phyloP scores from a whole-genome alignment of 176 grass and related monocot species.

The Typha latifolia region DNA sequence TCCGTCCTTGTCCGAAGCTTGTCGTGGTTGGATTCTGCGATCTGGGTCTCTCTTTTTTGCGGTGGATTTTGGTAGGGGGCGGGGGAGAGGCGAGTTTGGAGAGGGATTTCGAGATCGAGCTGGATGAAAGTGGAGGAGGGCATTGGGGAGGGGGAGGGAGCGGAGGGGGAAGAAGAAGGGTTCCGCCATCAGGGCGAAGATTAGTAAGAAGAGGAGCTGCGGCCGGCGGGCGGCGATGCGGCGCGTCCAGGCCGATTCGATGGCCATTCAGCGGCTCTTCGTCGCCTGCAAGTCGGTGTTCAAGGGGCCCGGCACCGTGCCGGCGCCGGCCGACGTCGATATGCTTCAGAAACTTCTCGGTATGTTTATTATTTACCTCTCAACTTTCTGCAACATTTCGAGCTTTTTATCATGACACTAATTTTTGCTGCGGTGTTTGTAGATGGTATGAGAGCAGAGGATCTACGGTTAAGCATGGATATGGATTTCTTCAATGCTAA shows the following conservation, averaged over 20 bases:
- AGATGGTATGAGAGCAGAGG: conserved; percentile 72
- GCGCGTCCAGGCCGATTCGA: conserved; percentile 34
- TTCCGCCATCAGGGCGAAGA: conserved; percentile 1
- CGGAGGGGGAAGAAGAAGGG: conserved; percentile 1
- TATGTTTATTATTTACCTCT: conserved; percentile 10
- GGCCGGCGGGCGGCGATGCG: conserved; percentile 19
- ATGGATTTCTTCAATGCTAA: conserved; percentile 37
- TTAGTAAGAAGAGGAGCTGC: not conserved
- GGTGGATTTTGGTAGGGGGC: not conserved
- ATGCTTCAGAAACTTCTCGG: conserved; percentile 57
- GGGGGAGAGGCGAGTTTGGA: not conserved
- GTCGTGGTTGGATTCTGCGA: not conserved
- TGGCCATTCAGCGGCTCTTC: conserved; percentile 65
- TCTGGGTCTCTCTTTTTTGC: not conserved
- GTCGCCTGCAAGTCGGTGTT: conserved; percentile 71
- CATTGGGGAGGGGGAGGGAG: conserved; percentile 20
- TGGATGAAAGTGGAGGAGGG: conserved; percentile 54
- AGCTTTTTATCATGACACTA: not conserved
- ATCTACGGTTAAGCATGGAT: conserved; percentile 51
- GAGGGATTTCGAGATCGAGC: no score
- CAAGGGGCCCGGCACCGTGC: conserved; percentile 59
- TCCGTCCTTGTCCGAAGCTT: not conserved
- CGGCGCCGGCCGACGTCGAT: conserved; percentile 38
- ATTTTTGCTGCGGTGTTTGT: conserved; percentile 17
- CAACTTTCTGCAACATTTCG: not conserved